Evolutionary conservation across 164 flowering plant genomes (phyloP).

Genomic region (Stephania japonica): DNA sequence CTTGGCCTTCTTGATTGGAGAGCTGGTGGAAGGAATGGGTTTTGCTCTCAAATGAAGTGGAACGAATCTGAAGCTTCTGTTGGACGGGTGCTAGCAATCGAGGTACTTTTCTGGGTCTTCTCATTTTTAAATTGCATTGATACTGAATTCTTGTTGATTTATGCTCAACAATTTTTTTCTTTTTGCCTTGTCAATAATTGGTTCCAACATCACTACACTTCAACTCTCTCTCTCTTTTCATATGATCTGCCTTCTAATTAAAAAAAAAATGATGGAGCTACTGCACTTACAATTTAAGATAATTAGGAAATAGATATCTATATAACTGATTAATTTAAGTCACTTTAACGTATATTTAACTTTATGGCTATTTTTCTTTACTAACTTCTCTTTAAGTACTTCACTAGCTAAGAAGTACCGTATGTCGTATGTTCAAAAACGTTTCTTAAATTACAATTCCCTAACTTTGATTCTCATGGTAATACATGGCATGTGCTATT

Average conservation of each 20-base stretch:
- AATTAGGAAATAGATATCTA: background rate
- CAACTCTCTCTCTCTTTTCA: too few relatives aligned
- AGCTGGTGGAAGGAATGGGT: slow-evolving; percentile 90
- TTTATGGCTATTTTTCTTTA: background rate
- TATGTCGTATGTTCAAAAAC: background rate
- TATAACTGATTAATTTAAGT: background rate
- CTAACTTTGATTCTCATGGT: background rate
- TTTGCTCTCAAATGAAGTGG: slow-evolving; percentile 97
- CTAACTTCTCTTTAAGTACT: background rate
- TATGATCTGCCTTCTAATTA: background rate
- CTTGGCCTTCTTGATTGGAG: slow-evolving; percentile 99
- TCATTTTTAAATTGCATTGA: background rate
- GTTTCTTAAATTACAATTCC: background rate
- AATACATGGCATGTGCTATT: background rate
- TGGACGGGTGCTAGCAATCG: slow-evolving; percentile 95
- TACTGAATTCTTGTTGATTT: background rate
- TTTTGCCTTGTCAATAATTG: background rate
- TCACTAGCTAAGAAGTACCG: background rate
- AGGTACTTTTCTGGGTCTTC: slow-evolving; percentile 35
- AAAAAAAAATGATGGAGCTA: background rate
- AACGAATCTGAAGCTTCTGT: slow-evolving; percentile 99
- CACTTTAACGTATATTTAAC: background rate
- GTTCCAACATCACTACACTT: background rate
- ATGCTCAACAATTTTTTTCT: background rate
- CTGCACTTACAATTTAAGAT: background rate